These are phyloP conservation scores for Fusarium tuaranense DNA, from an alignment of 2,329 filamentous ascomycete species.

Conservation along the genomic window DNA sequence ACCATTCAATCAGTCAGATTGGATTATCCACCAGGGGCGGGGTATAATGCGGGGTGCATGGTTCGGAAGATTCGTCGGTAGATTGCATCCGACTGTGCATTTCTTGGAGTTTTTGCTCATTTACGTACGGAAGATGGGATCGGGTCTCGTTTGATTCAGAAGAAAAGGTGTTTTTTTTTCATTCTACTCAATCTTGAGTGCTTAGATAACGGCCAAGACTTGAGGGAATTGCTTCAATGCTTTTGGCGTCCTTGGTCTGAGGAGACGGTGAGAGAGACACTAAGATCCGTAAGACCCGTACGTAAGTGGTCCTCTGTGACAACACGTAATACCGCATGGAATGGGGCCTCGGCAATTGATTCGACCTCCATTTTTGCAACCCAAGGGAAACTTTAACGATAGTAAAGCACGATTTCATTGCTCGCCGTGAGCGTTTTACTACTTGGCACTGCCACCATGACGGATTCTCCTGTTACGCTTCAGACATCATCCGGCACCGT, in stretches of 20 bases:
- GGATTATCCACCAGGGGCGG: conserved; percentile 1
- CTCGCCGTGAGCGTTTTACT: not conserved
- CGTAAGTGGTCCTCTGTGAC: not conserved
- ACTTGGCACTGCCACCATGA: not conserved
- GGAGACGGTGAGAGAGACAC: not conserved
- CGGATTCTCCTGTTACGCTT: not conserved
- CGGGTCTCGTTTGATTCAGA: not conserved
- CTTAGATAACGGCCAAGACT: not conserved
- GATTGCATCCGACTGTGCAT: not conserved
- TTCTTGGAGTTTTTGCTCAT: not conserved
- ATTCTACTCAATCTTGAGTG: not conserved
- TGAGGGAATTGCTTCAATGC: not conserved
- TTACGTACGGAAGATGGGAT: not conserved
- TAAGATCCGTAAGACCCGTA: not conserved
- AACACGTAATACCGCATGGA: not conserved
- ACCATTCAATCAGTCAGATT: conserved; percentile 28
- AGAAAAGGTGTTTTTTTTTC: not conserved
- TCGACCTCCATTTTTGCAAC: not conserved
- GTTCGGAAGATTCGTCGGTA: not conserved
- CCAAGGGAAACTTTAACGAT: not conserved
- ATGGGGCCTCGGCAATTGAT: not conserved
- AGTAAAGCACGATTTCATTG: not conserved
- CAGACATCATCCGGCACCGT: not conserved
- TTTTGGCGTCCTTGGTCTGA: not conserved
- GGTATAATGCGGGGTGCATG: conserved; percentile 1